Base-by-base conservation (phyloP, 306 rosid species). In the Cicer yamashitae region DNA sequence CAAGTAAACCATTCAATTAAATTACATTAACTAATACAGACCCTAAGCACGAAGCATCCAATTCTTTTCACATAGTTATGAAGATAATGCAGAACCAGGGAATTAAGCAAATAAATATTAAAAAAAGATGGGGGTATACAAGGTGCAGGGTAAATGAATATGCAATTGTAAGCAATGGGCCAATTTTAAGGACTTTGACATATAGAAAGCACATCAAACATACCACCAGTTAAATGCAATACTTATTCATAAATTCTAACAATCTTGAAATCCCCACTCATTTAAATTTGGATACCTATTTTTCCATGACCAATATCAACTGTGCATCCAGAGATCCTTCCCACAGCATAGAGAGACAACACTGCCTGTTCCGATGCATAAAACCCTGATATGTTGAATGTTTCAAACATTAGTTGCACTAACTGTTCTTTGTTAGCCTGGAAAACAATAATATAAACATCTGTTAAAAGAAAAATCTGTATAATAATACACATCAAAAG, bases 311-410 rank as follows among this genome's bases (percentile, higher is more conserved):
- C 98, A 80, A 94, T 94, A 73, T 91, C 98, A 37, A 94, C 98
- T 34, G 92, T 90, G 85, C 98, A 94, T 81, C 98, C 98, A 1
- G 98, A 94, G 62, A 94, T 94, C 58, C 98, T 93, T 77, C 97
- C 98, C 39, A 94, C 96, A 2, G 96, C 96, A 85, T 91, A 94
- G 47, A 94, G 91, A 9, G 98, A 94, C 81, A 91, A 77, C 45
- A 94, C 97, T 57, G 98, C 97, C 79, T 94, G 98, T 80, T 94
- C 98, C 1, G 98, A 94, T 70, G 98, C 98, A 85, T 94, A 94
- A 87, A 94, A 94, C 77, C 98, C 98, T 47, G 98, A 94, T 83
- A 91, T 90, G 85, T 91, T 94, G 89, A 94, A 94, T n/a, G 96
- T 91, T 89, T 94, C 98, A 83, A 94, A 94, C 96, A 94, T 87